phyloP scores from a whole-genome alignment of 1,139 yeast genomes.

The Lodderomyces elongisporus region DNA sequence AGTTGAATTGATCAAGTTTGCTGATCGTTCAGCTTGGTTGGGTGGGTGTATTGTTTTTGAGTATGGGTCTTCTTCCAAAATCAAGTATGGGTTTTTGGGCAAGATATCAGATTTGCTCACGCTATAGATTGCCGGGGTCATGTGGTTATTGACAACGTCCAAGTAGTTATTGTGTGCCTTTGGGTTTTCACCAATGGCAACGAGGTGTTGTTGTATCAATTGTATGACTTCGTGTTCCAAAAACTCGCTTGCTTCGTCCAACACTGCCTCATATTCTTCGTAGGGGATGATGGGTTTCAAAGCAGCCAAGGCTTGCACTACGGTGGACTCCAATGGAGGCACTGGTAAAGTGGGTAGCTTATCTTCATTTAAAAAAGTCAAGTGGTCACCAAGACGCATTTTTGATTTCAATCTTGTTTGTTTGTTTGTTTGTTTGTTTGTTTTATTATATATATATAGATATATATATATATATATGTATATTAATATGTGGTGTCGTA shows the following conservation, averaged over 20 bases:
- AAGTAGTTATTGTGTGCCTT: slow-evolving; percentile 47
- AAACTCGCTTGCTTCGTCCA: slow-evolving; percentile 43
- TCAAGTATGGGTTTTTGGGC: slow-evolving; percentile 71
- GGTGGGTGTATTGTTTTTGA: slow-evolving; percentile 53
- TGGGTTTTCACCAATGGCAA: slow-evolving; percentile 35
- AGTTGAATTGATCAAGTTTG: slow-evolving; percentile 60
- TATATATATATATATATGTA: no score
- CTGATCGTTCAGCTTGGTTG: slow-evolving; percentile 61
- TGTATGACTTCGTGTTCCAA: slow-evolving; percentile 35
- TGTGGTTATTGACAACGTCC: slow-evolving; percentile 54
- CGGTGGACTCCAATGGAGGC: slow-evolving; percentile 44
- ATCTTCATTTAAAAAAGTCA: slow-evolving; percentile 20
- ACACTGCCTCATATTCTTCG: slow-evolving; percentile 38
- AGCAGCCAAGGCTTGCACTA: slow-evolving; percentile 43
- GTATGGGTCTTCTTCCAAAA: slow-evolving; percentile 69
- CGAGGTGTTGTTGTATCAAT: slow-evolving; percentile 50
- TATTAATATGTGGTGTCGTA: no score
- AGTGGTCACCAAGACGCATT: background rate
- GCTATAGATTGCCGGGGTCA: slow-evolving; percentile 61
- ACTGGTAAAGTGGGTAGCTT: slow-evolving; percentile 49
- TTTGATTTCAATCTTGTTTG: no score
- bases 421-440: no score
- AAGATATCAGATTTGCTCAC: slow-evolving; percentile 60
- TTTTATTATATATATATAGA: no score
- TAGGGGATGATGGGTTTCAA: slow-evolving; percentile 45